phyloP scores from a whole-genome alignment of 2,329 filamentous ascomycete species.

The Aaosphaeria arxii region DNA sequence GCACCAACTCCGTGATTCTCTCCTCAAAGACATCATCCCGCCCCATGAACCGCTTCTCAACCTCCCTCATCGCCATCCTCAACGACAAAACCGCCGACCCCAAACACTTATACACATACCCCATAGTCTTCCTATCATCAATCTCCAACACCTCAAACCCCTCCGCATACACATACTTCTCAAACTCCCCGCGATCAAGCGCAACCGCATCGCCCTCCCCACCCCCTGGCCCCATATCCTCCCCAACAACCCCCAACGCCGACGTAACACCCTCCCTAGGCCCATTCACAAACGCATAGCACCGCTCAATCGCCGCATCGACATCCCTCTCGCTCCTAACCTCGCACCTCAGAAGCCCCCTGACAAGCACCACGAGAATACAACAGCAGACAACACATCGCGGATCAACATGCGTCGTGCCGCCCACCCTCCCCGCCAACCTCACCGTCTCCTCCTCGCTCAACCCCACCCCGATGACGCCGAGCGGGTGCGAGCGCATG shows the following conservation, averaged over 20 bases:
- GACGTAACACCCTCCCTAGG: constrained; percentile 20
- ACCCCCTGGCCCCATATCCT: constrained; percentile 18
- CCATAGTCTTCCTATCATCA: constrained; percentile 47
- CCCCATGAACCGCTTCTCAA: constrained; percentile 1
- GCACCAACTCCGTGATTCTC: constrained; percentile 48
- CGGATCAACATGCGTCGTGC: constrained; percentile 52
- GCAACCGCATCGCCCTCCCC: constrained; percentile 21
- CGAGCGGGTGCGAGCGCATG: constrained; percentile 54
- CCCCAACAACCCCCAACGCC: constrained; percentile 11
- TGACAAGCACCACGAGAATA: constrained; percentile 47
- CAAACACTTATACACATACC: constrained; percentile 55
- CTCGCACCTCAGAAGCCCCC: constrained; percentile 47
- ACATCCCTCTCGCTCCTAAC: constrained; percentile 40
- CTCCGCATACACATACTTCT: constrained; percentile 38
- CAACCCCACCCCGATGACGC: constrained; percentile 45
- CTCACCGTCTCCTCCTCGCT: constrained; percentile 44
- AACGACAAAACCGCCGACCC: constrained; percentile 48
- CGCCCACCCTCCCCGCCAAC: constrained; percentile 41
- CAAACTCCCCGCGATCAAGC: constrained; percentile 43
- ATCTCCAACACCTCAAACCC: constrained; percentile 42
- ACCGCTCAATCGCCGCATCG: constrained; percentile 41
- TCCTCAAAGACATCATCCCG: constrained; percentile 41
- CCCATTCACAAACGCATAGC: constrained; percentile 40
- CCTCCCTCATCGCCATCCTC: constrained; percentile 42
- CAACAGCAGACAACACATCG: constrained; percentile 51